Conservation (phyloP, 352 stramenopile genomes). For the Pythium monospermum region DNA sequence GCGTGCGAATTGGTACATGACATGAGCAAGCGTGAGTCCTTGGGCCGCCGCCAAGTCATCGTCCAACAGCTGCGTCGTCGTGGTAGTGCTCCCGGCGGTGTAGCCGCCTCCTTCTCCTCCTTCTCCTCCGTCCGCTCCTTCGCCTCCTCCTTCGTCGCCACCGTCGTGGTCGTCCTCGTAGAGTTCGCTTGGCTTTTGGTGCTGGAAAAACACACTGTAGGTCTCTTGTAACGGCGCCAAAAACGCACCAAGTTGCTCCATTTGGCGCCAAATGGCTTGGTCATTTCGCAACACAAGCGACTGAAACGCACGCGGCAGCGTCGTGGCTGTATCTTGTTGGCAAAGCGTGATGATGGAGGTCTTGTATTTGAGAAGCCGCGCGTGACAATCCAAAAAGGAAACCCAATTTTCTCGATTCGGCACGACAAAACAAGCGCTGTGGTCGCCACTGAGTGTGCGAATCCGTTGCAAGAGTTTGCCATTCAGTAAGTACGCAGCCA, state of each 20-base stretch:
- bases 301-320: constrained; percentile 46
- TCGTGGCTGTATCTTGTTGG: constrained; percentile 14
- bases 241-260: constrained; percentile 14
- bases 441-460: constrained; percentile 33
- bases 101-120: no score
- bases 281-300: constrained; percentile 52
- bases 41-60: constrained; percentile 29
- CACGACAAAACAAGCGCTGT: constrained; percentile 37
- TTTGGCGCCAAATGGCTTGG: constrained; percentile 9
- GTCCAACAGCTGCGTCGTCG: constrained; percentile 20
- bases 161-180: constrained; percentile 7
- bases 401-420: constrained; percentile 56
- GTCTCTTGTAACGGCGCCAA: constrained; percentile 61
- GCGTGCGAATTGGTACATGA: constrained; percentile 75
- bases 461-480: constrained; percentile 32
- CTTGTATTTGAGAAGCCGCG: constrained; percentile 38
- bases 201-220: constrained; percentile 51
- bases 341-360: constrained; percentile 54
- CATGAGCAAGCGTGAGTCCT: constrained; percentile 59
- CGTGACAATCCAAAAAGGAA: constrained; percentile 62
- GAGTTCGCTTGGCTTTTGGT: constrained; percentile 10
- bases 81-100: no score
- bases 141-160: no score
- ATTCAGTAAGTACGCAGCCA: constrained; percentile 61
- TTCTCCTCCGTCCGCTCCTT: no score